Evolutionary conservation across 75 land plant genomes (phyloP).

Genomic region (Selaginella tamariscina): DNA sequence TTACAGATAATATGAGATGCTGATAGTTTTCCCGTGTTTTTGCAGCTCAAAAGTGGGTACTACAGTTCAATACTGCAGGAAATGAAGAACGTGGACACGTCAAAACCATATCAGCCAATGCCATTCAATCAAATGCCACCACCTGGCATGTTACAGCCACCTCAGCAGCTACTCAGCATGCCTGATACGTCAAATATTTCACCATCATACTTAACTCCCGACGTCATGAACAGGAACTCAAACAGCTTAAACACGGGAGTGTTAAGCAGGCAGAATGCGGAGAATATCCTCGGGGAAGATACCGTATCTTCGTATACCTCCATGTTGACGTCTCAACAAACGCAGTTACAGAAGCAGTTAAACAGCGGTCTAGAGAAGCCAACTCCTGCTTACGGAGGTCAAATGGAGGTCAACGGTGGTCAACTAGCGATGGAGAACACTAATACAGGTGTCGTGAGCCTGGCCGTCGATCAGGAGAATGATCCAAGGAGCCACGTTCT

Average conservation of each 20-base stretch:
- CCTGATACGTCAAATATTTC: too few relatives aligned
- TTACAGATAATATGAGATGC: too few relatives aligned
- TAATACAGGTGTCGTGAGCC: not conserved
- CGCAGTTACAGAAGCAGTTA: too few relatives aligned
- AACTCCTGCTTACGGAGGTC: not conserved
- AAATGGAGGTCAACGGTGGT: not conserved
- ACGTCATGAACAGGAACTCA: not conserved
- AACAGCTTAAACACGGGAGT: too few relatives aligned
- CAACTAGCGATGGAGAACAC: not conserved
- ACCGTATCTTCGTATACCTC: not conserved
- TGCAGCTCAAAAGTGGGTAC: not conserved
- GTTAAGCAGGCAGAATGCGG: too few relatives aligned
- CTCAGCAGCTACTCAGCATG: not conserved
- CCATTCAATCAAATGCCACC: not conserved
- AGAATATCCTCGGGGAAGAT: not conserved
- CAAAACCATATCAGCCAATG: not conserved
- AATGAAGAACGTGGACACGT: not conserved
- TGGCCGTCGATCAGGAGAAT: not conserved
- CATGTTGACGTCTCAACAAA: too few relatives aligned
- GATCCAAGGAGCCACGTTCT: not conserved
- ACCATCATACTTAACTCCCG: not conserved
- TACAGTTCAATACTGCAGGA: not conserved
- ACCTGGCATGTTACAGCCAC: not conserved
- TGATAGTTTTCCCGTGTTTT: too few relatives aligned
- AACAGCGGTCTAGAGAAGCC: not conserved